Percentiles rank a stretch among this genome's conserved stretches.
phyloP scores from a whole-genome alignment of 768 basidiomycete species.

The Chiua virens region DNA sequence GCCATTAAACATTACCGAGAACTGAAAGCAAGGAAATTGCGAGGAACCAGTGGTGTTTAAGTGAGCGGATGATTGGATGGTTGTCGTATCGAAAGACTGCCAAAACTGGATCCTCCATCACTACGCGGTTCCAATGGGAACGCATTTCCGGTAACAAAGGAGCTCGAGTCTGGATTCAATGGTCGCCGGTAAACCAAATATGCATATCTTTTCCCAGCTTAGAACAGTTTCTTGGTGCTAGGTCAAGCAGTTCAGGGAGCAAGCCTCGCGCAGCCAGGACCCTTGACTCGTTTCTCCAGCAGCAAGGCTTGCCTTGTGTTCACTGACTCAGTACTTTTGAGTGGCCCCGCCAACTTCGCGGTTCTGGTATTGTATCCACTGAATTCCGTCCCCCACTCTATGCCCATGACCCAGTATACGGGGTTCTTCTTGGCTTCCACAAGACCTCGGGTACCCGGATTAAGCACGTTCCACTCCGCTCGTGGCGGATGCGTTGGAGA shows the following conservation, averaged over 20 bases:
- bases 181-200: constrained; percentile 3
- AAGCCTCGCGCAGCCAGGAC: background rate
- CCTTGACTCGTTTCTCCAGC: background rate
- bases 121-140: background rate
- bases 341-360: background rate
- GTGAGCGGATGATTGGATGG: constrained; percentile 6
- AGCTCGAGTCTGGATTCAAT: background rate
- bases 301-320: background rate
- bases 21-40: constrained; percentile 54
- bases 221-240: background rate
- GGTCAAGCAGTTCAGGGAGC: too few relatives aligned
- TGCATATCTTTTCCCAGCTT: constrained; percentile 4
- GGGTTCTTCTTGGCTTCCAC: constrained; percentile 1
- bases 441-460: constrained; percentile 10
- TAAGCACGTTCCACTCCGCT: constrained; percentile 17
- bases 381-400: constrained; percentile 19
- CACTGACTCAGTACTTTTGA: constrained; percentile 1
- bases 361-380: constrained; percentile 4
- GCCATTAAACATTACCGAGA: constrained; percentile 67
- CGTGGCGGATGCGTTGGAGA: constrained; percentile 27
- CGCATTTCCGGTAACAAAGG: constrained; percentile 4
- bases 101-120: constrained; percentile 7
- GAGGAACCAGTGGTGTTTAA: constrained; percentile 11
- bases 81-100: constrained; percentile 5
- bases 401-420: constrained; percentile 8